These are phyloP conservation scores for Rhodotorula mucilaginosa DNA, from an alignment of 1,284 basidiomycete species.

Conservation along the genomic window DNA sequence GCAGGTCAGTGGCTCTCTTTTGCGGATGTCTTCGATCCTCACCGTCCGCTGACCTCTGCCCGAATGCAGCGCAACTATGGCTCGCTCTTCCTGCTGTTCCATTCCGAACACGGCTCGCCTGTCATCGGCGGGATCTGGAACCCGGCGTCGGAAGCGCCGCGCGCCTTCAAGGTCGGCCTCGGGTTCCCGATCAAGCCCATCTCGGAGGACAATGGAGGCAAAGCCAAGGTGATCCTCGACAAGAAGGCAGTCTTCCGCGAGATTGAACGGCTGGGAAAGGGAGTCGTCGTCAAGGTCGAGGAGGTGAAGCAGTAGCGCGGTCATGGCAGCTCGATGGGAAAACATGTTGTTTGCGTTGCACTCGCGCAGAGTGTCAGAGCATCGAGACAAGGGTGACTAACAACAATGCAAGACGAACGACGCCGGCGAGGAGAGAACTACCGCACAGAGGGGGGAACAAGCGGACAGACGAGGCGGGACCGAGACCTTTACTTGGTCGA, in stretches of 20 bases:
- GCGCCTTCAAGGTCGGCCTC: conserved; percentile 75
- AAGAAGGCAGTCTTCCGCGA: conserved; percentile 68
- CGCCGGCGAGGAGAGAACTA: background rate
- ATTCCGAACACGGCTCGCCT: conserved; percentile 76
- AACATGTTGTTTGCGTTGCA: background rate
- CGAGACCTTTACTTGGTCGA: background rate
- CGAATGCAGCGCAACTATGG: conserved; percentile 58
- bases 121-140: conserved; percentile 85
- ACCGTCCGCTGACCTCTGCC: background rate
- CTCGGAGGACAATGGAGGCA: conserved; percentile 47
- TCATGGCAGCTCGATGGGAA: no score
- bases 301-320: conserved; percentile 13
- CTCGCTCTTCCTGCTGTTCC: conserved; percentile 76
- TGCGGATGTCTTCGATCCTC: background rate
- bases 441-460: background rate
- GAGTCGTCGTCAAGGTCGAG: conserved; percentile 57
- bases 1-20: conserved; percentile 56
- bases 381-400: background rate
- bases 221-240: conserved; percentile 68
- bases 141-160: conserved; percentile 55
- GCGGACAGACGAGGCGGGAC: background rate
- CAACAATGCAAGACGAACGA: background rate
- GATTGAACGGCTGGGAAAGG: conserved; percentile 72
- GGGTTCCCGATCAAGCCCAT: conserved; percentile 69
- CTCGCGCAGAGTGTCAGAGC: background rate